Percentiles rank a stretch among this genome's conserved stretches.
phyloP scores from a whole-genome alignment of 1,284 basidiomycete species.

The Taiwanofungus camphoratus region DNA sequence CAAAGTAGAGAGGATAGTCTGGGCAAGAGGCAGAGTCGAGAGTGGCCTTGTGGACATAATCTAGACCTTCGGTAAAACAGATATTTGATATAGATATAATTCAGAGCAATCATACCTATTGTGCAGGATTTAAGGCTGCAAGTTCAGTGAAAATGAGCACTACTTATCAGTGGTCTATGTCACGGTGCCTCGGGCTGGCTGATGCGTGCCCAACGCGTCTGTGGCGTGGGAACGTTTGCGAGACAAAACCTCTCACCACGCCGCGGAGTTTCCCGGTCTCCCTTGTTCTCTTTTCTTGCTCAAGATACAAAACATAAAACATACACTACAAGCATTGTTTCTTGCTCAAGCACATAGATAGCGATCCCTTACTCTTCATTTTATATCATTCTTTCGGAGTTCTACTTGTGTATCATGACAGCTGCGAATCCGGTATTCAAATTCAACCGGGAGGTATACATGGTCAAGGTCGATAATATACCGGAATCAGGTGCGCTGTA shows the following conservation, averaged over 20 bases:
- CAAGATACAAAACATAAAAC: too few species aligned
- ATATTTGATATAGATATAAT: slow-evolving; percentile 3
- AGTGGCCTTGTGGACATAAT: slow-evolving; percentile 28
- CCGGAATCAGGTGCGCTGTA: slow-evolving; percentile 31
- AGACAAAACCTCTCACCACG: slow-evolving; percentile 9
- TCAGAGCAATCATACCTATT: too few species aligned
- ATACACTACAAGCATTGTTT: too few species aligned
- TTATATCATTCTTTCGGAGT: not conserved
- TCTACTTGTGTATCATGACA: slow-evolving; percentile 14
- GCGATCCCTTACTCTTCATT: slow-evolving; percentile 3
- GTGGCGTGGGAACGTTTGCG: slow-evolving; percentile 21
- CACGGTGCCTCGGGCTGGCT: too few species aligned
- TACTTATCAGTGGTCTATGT: too few species aligned
- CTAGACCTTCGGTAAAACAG: too few species aligned
- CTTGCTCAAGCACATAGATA: slow-evolving; percentile 10
- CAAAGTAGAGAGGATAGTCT: slow-evolving; percentile 36
- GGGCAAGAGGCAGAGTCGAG: slow-evolving; percentile 33
- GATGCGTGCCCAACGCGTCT: slow-evolving; percentile 18
- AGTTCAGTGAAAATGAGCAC: too few species aligned
- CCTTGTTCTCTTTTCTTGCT: slow-evolving; percentile 22
- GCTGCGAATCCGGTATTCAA: slow-evolving; percentile 28
- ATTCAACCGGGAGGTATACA: slow-evolving; percentile 30
- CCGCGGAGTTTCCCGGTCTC: slow-evolving; percentile 17
- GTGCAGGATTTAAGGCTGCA: too few species aligned
- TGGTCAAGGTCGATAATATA: slow-evolving; percentile 41